Percentiles rank a stretch among this genome's conserved stretches.
Conservation (phyloP, 2,329 filamentous ascomycete species). For the Hyphodiscus sp. region DNA sequence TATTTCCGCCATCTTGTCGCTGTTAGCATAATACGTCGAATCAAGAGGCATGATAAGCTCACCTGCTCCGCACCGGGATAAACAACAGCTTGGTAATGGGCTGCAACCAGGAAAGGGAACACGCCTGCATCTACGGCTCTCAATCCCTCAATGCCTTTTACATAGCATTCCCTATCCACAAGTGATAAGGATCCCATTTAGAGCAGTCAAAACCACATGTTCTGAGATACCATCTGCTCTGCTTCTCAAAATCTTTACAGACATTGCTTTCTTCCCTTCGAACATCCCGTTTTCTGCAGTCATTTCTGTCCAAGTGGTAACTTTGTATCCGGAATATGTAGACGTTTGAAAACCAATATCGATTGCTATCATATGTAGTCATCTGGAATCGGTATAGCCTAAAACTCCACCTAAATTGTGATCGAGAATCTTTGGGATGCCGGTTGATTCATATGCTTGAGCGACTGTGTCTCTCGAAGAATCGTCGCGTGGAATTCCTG, state of each 20-base stretch:
- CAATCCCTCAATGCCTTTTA: constrained; percentile 6
- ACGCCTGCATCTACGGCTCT: not conserved
- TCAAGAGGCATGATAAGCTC: constrained; percentile 1
- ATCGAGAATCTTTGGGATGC: constrained; percentile 26
- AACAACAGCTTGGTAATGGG: constrained; percentile 10
- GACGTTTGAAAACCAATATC: constrained; percentile 25
- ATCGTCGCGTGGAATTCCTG: constrained; percentile 31
- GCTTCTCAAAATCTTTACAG: not conserved
- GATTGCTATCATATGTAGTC: constrained; percentile 23
- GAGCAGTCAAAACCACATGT: not conserved
- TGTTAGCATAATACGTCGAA: not conserved
- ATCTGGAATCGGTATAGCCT: constrained; percentile 28
- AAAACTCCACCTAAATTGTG: constrained; percentile 33
- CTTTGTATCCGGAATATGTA: constrained; percentile 24
- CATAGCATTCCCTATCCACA: constrained; percentile 17
- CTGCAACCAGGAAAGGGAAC: constrained; percentile 6
- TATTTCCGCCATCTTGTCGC: not conserved
- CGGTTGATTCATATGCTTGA: constrained; percentile 33
- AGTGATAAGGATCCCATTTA: constrained; percentile 36
- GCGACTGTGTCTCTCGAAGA: constrained; percentile 32
- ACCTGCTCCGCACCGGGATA: constrained; percentile 12
- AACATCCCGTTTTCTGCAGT: not conserved
- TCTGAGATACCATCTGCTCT: constrained; percentile 15
- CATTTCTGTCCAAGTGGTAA: constrained; percentile 2
- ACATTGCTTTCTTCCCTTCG: not conserved